These are phyloP conservation scores for Torulaspora gathmanii DNA, from an alignment of 805 yeast species.

Conservation along the genomic window DNA sequence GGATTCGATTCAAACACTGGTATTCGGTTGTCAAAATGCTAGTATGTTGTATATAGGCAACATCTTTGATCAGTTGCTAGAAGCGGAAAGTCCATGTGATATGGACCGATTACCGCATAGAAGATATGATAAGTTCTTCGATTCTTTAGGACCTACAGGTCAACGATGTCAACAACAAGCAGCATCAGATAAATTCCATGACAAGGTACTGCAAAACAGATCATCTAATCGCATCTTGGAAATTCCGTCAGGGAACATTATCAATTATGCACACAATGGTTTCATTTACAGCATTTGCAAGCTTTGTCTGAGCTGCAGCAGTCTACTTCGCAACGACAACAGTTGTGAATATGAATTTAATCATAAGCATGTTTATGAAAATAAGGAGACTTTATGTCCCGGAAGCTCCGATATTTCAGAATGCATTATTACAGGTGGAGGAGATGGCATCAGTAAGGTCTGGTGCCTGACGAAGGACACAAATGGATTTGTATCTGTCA, in stretches of 20 bases:
- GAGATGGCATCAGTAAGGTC: conserved; percentile 81
- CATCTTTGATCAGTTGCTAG: conserved; percentile 23
- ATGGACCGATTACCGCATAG: conserved; percentile 50
- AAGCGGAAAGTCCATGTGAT: conserved; percentile 21
- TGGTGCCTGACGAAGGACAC: conserved; percentile 52
- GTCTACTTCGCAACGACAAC: conserved; percentile 7
- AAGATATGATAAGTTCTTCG: conserved; percentile 80
- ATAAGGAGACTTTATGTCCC: conserved; percentile 3
- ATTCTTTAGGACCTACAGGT: conserved; percentile 83
- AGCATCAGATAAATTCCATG: conserved; percentile 8
- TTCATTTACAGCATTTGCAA: conserved; percentile 65
- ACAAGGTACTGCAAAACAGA: conserved; percentile 6
- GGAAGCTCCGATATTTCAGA: conserved; percentile 23
- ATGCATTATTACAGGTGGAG: conserved; percentile 68
- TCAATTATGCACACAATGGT: conserved; percentile 87
- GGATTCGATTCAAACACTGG: conserved; percentile 53
- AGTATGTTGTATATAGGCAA: conserved; percentile 66
- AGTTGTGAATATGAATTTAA: background rate
- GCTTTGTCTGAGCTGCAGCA: conserved; percentile 16
- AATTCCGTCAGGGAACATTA: conserved; percentile 59
- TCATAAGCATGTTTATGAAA: conserved; percentile 12
- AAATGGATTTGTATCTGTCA: conserved; percentile 15
- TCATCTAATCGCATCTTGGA: conserved; percentile 46
- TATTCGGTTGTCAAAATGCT: conserved; percentile 91
- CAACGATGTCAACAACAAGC: conserved; percentile 30